Percentiles rank a stretch among this genome's conserved stretches.
These are phyloP conservation scores for Amanita phalloides DNA, from an alignment of 768 basidiomycete genomes.

Conservation along the genomic window DNA sequence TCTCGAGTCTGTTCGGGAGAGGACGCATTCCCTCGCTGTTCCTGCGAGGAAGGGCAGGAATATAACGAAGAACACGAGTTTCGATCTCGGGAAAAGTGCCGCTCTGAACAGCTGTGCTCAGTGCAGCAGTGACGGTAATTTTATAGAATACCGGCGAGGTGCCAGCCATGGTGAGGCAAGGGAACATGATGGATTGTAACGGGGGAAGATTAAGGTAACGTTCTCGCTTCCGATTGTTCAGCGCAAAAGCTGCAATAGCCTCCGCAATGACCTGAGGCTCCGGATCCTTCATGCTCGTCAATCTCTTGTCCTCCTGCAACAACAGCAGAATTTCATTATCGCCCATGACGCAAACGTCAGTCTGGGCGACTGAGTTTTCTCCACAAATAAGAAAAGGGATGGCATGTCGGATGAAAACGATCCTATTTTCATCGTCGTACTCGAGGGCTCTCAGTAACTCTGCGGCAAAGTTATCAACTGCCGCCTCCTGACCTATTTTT, in stretches of 20 bases:
- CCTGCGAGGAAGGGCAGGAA: constrained; percentile 11
- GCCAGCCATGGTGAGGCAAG: constrained; percentile 13
- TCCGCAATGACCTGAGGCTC: constrained; percentile 20
- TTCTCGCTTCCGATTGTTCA: constrained; percentile 13
- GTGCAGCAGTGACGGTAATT: constrained; percentile 12
- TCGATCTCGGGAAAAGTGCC: constrained; percentile 10
- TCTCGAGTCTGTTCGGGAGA: constrained; percentile 13
- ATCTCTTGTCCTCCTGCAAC: constrained; percentile 12
- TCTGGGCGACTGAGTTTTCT: constrained; percentile 11
- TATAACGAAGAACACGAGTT: constrained; percentile 14
- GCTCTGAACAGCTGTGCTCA: constrained; percentile 13
- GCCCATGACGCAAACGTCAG: constrained; percentile 15
- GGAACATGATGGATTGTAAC: constrained; percentile 9
- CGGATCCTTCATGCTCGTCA: constrained; percentile 13
- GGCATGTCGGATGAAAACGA: constrained; percentile 11
- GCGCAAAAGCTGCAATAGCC: constrained; percentile 18
- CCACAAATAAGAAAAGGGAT: constrained; percentile 15
- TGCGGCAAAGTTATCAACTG: constrained; percentile 14
- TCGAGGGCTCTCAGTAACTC: constrained; percentile 11
- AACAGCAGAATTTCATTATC: constrained; percentile 14
- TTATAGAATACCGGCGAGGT: constrained; percentile 16
- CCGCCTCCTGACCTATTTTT: constrained; percentile 13
- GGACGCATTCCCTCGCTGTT: constrained; percentile 14
- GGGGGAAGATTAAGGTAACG: constrained; percentile 10
- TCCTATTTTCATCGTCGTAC: constrained; percentile 12